These are phyloP conservation scores for Liriodendron chinense DNA, from an alignment of 164 flowering plant genomes.

Conservation along the genomic window DNA sequence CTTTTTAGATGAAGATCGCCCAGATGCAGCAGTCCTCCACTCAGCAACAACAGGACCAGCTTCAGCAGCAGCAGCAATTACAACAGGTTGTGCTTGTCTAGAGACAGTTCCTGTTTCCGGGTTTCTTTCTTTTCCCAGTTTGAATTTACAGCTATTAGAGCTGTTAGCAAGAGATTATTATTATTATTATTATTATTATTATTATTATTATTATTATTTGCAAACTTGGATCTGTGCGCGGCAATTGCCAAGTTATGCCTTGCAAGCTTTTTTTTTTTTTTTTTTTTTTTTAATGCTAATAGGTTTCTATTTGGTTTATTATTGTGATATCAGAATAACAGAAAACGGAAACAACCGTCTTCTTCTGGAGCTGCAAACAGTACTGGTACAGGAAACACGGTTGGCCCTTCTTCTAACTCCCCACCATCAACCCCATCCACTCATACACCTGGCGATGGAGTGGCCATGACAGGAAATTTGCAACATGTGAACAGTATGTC, in stretches of 20 bases:
- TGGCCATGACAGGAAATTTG: conserved; percentile 43
- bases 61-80: conserved; percentile 62
- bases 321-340: conserved; percentile 43
- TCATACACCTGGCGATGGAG: conserved; percentile 80
- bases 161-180: neutral
- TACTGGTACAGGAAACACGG: conserved; percentile 79
- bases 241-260: neutral
- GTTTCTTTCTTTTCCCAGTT: neutral
- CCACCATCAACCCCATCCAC: conserved; percentile 66
- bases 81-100: conserved; percentile 39
- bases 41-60: conserved; percentile 64
- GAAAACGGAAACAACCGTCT: conserved; percentile 71
- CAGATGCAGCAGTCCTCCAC: conserved; percentile 17
- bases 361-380: conserved; percentile 88
- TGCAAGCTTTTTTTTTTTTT: neutral
- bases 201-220: neutral
- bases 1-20: conserved; percentile 16
- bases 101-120: neutral
- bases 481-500: conserved; percentile 59
- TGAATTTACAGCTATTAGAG: neutral
- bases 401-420: conserved; percentile 73
- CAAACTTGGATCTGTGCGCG: neutral
- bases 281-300: neutral
- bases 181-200: no score
- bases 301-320: neutral